Base-by-base conservation (phyloP, 108 stramenopile genomes). In the Asterionellopsis glacialis region DNA sequence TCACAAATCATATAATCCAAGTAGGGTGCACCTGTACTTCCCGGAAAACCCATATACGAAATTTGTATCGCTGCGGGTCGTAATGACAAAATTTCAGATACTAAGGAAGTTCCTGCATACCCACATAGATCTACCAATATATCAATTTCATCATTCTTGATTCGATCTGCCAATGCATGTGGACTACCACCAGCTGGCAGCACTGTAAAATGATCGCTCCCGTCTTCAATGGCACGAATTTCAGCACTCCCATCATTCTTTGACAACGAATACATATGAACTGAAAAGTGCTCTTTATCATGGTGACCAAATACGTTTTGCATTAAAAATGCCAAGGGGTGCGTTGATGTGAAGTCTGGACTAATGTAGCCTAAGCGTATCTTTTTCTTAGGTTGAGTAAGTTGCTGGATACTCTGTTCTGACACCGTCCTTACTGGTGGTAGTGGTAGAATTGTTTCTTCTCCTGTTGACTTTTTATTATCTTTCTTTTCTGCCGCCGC, bases 91-190 rank as follows among this genome's bases (percentile, higher is more conserved):
- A 83, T 67, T 65, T 83, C 75, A 0, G 81, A 67, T 10, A 77
- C 54, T 3, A 70, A 26, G 0, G 88, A 85, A 13, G 84, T 85
- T 24, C 87, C 87, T 14, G 91, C 83, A 55, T 93, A 91, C 1
- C 91, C 91, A 67, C 90, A 88, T 42, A 95, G 72, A 67, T 95
- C 90, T 49, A 95, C 72, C n/a, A 95, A 51, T 9, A 90, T 69
- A 59, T 92, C 82, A 6, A 90, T 38, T 11, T 81, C 64, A 67
- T 87, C 84, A 27, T 71, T 48, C 22, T 64, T 13, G 12, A 95
- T 87, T 23, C 59, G 60, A 41, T 71, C 61, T 28, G 88, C 85
- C 22, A 82, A 58, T 49, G 81, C 83, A 13, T 71, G 52, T 3
- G 66, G 67, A 61, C 63, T 49, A 25, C 45, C 24, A 9, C 70